phyloP scores from a whole-genome alignment of 129 eudicot genomes.

The Flaveria trinervia region DNA sequence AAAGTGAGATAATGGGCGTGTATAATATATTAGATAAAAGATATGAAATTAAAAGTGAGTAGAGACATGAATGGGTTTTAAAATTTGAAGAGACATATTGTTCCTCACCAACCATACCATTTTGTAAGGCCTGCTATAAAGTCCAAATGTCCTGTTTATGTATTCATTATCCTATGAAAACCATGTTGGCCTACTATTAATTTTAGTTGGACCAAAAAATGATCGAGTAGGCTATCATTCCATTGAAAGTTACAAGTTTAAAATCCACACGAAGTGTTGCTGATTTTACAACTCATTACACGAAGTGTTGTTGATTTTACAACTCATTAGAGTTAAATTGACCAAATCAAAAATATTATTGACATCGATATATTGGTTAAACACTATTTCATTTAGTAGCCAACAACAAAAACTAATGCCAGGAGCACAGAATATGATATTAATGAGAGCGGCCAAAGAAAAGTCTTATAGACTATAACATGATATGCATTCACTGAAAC shows the following conservation, averaged over 20 bases:
- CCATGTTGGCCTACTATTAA: not conserved
- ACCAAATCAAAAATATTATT: not conserved
- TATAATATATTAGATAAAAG: constrained; percentile 19
- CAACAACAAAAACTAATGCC: not conserved
- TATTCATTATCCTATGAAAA: constrained; percentile 15
- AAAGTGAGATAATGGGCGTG: constrained; percentile 29
- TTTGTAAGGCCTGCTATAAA: constrained; percentile 31
- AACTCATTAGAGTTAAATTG: not conserved
- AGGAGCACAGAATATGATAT: not conserved
- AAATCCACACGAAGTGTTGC: not conserved
- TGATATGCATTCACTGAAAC: too few relatives aligned
- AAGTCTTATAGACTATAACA: not conserved
- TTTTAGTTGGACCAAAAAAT: not conserved
- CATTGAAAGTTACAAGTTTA: constrained; percentile 1
- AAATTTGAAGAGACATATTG: constrained; percentile 40
- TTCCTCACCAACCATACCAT: constrained; percentile 46
- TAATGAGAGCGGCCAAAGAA: not conserved
- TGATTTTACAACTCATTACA: not conserved
- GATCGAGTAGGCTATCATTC: not conserved
- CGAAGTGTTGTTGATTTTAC: not conserved
- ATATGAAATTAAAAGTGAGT: constrained; percentile 17
- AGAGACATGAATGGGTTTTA: constrained; percentile 42
- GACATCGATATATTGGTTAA: not conserved
- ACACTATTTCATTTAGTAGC: not conserved
- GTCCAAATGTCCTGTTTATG: constrained; percentile 31